Base-by-base conservation (phyloP, 306 rosid genomes). In the Benincasa hispida region DNA sequence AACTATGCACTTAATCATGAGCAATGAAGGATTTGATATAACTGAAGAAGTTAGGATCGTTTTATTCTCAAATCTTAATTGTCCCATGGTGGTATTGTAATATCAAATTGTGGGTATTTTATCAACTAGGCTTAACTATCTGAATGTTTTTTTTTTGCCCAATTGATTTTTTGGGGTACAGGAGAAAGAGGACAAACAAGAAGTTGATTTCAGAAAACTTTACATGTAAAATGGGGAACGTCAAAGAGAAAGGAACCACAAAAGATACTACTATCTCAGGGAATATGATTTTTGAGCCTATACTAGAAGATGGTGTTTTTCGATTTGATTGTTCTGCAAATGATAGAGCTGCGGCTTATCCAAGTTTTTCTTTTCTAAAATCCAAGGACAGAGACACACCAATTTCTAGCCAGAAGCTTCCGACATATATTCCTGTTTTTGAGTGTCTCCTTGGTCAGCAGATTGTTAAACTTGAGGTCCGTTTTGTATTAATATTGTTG, bases 291-390 rank as follows among this genome's bases (percentile, higher is more conserved):
- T 91, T 68, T 68, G 86, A 85, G 79, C 91, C 96, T 77, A 87
- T 93, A 55, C 54, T 93, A 81, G 92, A 85, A 80, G 93, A 89
- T 39, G 92, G 96, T 57, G 87, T 93, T 54, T 93, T 89, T 73
- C 89, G 98, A 78, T 93, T 89, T 80, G 97, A 93, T 81, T 93
- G 97, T 86, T 89, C 96, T 74, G 77, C 79, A 47, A 65, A 80
- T 80, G 92, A 84, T 85, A 87, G 91, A 84, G 81, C 74, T 70
- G 89, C 84, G 75, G 92, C 93, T 70, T 75, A 37, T 85, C 97
- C 98, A 11, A 93, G 97, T 78, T 34, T 89, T 76, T 91, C 97
- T 61, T 93, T 93, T 78, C 55, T 77, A 45, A 86, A 87, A 63
- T 80, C 86, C 76, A 84, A 76, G 59, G 89, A 81, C 74, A 87